Conservation (phyloP, 2,329 filamentous ascomycete genomes). For the Fusarium luffae region DNA sequence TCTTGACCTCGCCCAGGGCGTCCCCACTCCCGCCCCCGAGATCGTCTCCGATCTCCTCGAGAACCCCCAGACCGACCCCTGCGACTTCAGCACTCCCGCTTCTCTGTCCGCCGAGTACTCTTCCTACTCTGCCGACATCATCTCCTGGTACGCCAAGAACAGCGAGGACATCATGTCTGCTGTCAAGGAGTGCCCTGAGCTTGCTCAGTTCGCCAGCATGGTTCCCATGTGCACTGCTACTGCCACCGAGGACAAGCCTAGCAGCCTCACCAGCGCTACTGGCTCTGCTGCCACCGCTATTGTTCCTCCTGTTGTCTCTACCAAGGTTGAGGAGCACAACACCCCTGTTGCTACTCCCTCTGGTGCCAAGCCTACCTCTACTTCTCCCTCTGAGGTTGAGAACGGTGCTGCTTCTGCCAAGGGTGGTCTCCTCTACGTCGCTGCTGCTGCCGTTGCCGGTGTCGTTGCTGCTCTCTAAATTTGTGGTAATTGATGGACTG, state of each 20-base stretch:
- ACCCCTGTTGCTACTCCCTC: constrained; percentile 9
- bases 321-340: constrained; percentile 17
- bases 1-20: constrained; percentile 36
- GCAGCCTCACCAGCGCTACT: neutral
- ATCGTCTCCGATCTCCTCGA: constrained; percentile 43
- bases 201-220: constrained; percentile 31
- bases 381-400: constrained; percentile 11
- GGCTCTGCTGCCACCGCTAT: neutral
- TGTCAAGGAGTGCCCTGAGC: constrained; percentile 44
- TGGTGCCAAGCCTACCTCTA: constrained; percentile 5
- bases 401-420: constrained; percentile 41
- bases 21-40: constrained; percentile 49
- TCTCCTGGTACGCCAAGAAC: constrained; percentile 48
- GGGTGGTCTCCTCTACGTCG: constrained; percentile 46
- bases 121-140: constrained; percentile 48
- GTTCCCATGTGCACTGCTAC: constrained; percentile 42
- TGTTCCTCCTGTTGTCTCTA: neutral
- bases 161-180: constrained; percentile 43
- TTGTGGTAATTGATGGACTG: neutral
- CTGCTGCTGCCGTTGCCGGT: constrained; percentile 48
- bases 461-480: constrained; percentile 47
- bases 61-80: constrained; percentile 48
- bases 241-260: neutral
- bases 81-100: constrained; percentile 48
- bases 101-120: constrained; percentile 48